A percentile compares a stretch with the other conserved stretches of the same genome.
These are phyloP conservation scores for Penicillium fuscoglaucum DNA, from an alignment of 2,329 filamentous ascomycete genomes.

Conservation along the genomic window DNA sequence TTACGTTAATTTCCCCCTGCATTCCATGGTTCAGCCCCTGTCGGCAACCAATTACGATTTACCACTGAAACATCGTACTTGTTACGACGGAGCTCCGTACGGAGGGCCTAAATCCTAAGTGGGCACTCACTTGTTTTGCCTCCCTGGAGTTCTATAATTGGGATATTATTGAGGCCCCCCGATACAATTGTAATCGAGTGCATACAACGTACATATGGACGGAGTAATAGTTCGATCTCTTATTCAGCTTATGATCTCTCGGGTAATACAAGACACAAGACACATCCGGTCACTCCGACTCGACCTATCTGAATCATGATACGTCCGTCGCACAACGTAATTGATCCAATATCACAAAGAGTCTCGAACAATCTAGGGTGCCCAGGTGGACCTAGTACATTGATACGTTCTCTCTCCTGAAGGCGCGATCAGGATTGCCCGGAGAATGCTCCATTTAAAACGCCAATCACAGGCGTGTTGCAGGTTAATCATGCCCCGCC, in stretches of 20 bases:
- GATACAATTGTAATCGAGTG: neutral
- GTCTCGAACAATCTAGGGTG: constrained; percentile 6
- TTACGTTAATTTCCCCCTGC: constrained; percentile 16
- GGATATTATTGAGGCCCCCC: neutral
- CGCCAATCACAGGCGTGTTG: neutral
- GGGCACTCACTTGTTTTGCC: neutral
- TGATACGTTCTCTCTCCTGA: neutral
- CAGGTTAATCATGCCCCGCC: neutral
- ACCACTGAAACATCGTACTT: neutral
- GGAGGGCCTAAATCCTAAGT: neutral
- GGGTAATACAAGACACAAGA: neutral
- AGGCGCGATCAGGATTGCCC: neutral
- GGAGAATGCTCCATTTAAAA: constrained; percentile 5
- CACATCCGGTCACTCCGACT: neutral
- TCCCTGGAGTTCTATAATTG: neutral
- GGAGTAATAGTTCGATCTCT: neutral
- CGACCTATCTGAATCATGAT: neutral
- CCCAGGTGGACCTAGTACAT: neutral
- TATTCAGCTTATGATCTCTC: neutral
- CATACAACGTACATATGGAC: neutral
- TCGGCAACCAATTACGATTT: neutral
- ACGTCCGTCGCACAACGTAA: neutral
- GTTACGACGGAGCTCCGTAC: neutral
- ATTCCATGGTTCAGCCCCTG: constrained; percentile 10
- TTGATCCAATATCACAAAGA: neutral